Evolutionary conservation across 202 grass and related monocot genomes (phyloP).

Genomic region (Zizania palustris): DNA sequence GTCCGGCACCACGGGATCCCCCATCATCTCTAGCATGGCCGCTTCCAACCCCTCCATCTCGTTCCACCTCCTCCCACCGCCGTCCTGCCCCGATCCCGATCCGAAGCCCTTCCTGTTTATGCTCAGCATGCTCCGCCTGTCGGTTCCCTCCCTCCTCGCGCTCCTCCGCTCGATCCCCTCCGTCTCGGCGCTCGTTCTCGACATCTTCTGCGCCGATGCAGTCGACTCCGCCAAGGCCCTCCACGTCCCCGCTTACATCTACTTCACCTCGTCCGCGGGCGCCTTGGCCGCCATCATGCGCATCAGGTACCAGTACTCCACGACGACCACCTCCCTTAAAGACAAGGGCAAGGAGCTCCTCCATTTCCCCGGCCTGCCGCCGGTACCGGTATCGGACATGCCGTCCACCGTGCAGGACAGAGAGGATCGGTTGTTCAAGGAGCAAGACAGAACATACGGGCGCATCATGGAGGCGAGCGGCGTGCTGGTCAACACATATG

Average conservation of each 20-base stretch:
- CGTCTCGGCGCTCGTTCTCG: constrained; percentile 38
- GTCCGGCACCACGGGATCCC: not conserved
- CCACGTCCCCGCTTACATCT: constrained; percentile 36
- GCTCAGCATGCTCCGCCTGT: not conserved
- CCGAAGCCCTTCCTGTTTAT: not conserved
- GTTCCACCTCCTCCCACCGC: constrained; percentile 30
- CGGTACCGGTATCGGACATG: constrained; percentile 26
- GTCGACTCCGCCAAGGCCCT: constrained; percentile 14
- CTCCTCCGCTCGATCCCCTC: constrained; percentile 16
- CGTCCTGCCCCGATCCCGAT: not conserved
- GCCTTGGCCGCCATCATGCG: constrained; percentile 12
- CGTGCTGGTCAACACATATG: constrained; percentile 47
- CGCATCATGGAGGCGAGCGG: constrained; percentile 18
- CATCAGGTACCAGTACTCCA: not conserved
- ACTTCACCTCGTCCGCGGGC: constrained; percentile 29
- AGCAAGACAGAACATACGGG: not conserved
- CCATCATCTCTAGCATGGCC: not conserved
- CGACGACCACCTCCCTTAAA: not conserved
- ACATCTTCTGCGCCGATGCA: constrained; percentile 40
- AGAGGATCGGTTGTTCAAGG: not conserved
- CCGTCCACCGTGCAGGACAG: not conserved
- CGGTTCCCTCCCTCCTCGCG: constrained; percentile 4
- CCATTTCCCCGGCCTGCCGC: constrained; percentile 10
- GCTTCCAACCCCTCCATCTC: constrained; percentile 28
- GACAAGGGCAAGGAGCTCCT: constrained; percentile 17